Conservation (phyloP, 805 yeast species). For the Spathaspora hagerdaliae region DNA sequence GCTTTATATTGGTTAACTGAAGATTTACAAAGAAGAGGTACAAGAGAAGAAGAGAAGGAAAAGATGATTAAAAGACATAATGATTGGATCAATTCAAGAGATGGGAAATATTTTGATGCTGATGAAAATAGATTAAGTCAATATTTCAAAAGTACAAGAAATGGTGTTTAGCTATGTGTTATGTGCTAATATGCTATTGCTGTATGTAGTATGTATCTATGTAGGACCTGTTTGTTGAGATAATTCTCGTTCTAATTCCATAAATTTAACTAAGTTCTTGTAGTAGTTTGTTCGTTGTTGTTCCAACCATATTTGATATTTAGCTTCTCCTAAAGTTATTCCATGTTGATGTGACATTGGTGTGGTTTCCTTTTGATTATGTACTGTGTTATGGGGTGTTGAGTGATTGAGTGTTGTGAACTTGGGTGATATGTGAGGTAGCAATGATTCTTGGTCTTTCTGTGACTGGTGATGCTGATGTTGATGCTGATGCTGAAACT, state of each 20-base stretch:
- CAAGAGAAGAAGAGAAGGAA: conserved; percentile 41
- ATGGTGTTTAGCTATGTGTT: conserved; percentile 7
- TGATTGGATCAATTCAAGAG: conserved; percentile 50
- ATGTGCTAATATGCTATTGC: too few relatives aligned
- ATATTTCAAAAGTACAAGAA: conserved; percentile 51
- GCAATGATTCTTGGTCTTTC: too few relatives aligned
- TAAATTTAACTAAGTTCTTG: conserved; percentile 21
- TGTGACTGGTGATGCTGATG: background rate
- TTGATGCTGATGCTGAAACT: background rate
- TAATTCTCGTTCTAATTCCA: conserved; percentile 28
- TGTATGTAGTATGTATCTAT: too few relatives aligned
- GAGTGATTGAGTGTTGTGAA: too few relatives aligned
- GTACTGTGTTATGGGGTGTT: background rate
- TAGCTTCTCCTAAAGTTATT: conserved; percentile 12
- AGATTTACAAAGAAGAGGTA: conserved; percentile 54
- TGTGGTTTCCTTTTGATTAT: background rate
- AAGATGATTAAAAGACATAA: conserved; percentile 42
- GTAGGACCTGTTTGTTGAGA: background rate
- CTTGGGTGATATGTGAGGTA: too few relatives aligned
- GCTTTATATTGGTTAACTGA: conserved; percentile 63
- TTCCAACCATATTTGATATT: conserved; percentile 30
- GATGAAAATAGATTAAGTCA: conserved; percentile 39
- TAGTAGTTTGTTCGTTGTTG: conserved; percentile 17
- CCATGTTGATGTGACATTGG: background rate
- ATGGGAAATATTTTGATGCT: conserved; percentile 42